Conservation (phyloP, 768 basidiomycete species). For the Cystofilobasidium bisporidii region DNA sequence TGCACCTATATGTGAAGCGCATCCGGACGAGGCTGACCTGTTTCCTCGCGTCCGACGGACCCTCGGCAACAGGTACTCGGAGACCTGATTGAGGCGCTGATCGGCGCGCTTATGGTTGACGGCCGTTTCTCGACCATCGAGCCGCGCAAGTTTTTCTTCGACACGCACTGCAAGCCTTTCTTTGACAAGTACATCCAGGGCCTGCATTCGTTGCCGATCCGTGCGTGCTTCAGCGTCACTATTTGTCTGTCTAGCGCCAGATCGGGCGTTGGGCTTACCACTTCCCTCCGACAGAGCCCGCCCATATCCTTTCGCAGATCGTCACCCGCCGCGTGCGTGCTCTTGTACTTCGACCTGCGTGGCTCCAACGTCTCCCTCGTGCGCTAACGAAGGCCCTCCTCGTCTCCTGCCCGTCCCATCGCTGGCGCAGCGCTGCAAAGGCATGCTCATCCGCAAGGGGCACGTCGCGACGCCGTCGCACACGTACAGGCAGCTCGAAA, state of each 20-base stretch:
- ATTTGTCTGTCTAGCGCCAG: too few relatives aligned
- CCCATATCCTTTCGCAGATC: slow-evolving; percentile 51
- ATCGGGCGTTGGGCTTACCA: too few relatives aligned
- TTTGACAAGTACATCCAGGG: slow-evolving; percentile 58
- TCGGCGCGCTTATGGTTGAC: slow-evolving; percentile 69
- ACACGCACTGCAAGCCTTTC: slow-evolving; percentile 62
- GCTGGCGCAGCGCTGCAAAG: slow-evolving; percentile 46
- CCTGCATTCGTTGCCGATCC: slow-evolving; percentile 2
- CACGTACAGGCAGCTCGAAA: background rate
- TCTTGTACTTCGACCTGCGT: too few relatives aligned
- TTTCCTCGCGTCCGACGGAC: background rate
- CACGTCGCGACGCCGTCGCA: background rate
- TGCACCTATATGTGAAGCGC: too few relatives aligned
- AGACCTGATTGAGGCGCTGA: slow-evolving; percentile 67
- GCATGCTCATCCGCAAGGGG: too few relatives aligned
- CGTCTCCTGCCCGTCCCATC: too few relatives aligned
- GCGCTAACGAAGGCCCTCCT: too few relatives aligned
- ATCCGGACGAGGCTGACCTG: too few relatives aligned
- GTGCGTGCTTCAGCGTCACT: slow-evolving; percentile 6
- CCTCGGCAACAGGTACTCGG: slow-evolving; percentile 53
- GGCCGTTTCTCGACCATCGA: slow-evolving; percentile 59
- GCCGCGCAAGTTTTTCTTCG: slow-evolving; percentile 53
- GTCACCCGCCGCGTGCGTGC: too few relatives aligned
- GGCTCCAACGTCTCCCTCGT: too few relatives aligned
- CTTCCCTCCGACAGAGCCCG: slow-evolving; percentile 52